Evolutionary conservation across 2,329 filamentous ascomycete genomes (phyloP).

Genomic region (Aspergillus glaucus): DNA sequence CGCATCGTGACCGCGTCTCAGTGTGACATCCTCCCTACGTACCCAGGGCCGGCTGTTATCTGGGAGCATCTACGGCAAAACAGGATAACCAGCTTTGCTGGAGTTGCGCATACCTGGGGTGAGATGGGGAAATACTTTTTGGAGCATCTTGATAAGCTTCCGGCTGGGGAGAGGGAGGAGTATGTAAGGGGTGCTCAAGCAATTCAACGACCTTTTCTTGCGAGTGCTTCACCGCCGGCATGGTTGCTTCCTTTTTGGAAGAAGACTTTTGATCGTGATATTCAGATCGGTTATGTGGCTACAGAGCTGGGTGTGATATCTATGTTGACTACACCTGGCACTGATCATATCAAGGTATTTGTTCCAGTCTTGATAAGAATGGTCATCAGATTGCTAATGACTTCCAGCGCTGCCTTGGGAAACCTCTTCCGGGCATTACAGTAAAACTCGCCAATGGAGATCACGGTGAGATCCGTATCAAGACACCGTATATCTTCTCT

Average conservation of each 20-base stretch:
- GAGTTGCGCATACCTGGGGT: neutral
- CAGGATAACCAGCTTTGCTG: neutral
- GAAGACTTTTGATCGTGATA: too few relatives aligned
- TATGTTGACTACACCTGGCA: too few relatives aligned
- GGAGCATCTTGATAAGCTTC: neutral
- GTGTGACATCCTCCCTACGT: too few relatives aligned
- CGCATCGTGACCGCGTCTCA: too few relatives aligned
- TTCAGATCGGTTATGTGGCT: too few relatives aligned
- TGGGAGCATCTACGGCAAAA: neutral
- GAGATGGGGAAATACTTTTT: neutral
- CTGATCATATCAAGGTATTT: too few relatives aligned
- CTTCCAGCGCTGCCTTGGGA: neutral
- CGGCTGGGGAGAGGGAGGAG: neutral
- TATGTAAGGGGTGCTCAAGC: neutral
- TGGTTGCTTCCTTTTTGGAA: too few relatives aligned
- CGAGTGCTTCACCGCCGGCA: too few relatives aligned
- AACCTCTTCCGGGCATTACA: neutral
- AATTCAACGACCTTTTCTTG: neutral
- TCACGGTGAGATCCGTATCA: neutral
- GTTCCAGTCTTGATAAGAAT: too few relatives aligned
- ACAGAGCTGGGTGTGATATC: too few relatives aligned
- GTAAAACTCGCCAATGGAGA: neutral
- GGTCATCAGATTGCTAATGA: too few relatives aligned
- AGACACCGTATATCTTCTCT: neutral
- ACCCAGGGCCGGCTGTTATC: neutral